Conservation (phyloP, 2,329 filamentous ascomycete genomes). For the Xylariaceae sp. region DNA sequence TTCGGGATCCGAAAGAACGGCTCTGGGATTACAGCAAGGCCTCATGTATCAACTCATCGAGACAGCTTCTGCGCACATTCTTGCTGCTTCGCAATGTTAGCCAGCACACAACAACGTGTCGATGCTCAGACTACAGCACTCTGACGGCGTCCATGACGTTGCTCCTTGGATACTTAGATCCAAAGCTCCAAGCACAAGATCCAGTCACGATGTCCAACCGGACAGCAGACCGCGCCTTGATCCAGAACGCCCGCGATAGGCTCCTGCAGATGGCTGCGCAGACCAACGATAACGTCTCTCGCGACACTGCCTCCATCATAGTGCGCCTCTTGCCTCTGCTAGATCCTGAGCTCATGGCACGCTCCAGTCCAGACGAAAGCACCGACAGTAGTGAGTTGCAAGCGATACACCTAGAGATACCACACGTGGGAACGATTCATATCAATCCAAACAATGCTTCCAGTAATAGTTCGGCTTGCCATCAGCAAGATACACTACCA, state of each 20-base stretch:
- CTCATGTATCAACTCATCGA: slow-evolving; percentile 45
- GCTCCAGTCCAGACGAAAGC: slow-evolving; percentile 9
- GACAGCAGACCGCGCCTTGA: slow-evolving; percentile 35
- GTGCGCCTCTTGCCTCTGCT: slow-evolving; percentile 39
- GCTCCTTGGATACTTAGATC: slow-evolving; percentile 45
- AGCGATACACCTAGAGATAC: slow-evolving; percentile 39
- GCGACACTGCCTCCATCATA: slow-evolving; percentile 41
- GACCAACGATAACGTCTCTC: slow-evolving; percentile 39
- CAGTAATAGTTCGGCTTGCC: not conserved
- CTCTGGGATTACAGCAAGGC: slow-evolving; percentile 45
- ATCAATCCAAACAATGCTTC: slow-evolving; percentile 31
- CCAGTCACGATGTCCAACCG: slow-evolving; percentile 22
- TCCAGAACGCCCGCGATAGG: slow-evolving; percentile 34
- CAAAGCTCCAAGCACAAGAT: slow-evolving; percentile 24
- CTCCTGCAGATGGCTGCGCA: slow-evolving; percentile 37
- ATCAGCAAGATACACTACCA: slow-evolving; percentile 12
- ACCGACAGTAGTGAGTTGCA: slow-evolving; percentile 12
- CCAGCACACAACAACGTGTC: slow-evolving; percentile 38
- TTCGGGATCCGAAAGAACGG: slow-evolving; percentile 36
- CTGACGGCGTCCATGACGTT: slow-evolving; percentile 48
- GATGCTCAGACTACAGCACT: slow-evolving; percentile 48
- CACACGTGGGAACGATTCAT: slow-evolving; percentile 44
- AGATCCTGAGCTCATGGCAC: slow-evolving; percentile 16
- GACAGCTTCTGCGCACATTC: slow-evolving; percentile 46
- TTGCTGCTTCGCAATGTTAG: slow-evolving; percentile 41